These are phyloP conservation scores for Ophiocordyceps camponoti-floridani DNA, from an alignment of 2,329 filamentous ascomycete species.

Conservation along the genomic window DNA sequence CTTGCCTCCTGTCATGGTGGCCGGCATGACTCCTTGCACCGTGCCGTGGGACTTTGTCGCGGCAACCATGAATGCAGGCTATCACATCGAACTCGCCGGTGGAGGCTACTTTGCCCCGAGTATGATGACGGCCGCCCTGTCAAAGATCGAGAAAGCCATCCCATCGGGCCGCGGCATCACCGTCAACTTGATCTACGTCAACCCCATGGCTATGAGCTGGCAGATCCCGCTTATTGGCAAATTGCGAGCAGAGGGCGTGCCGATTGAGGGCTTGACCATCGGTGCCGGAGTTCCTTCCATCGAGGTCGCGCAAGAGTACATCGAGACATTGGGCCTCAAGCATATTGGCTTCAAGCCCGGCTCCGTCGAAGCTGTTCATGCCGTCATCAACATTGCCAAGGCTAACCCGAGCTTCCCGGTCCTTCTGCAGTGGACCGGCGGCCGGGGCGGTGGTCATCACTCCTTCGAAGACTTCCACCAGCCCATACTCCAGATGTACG, in stretches of 20 bases:
- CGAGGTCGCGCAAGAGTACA: constrained; percentile 85
- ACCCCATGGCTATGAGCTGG: constrained; percentile 78
- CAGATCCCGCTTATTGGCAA: constrained; percentile 73
- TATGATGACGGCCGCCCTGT: constrained; percentile 65
- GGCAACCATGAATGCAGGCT: constrained; percentile 87
- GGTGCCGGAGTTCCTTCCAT: constrained; percentile 88
- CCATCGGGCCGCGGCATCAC: constrained; percentile 75
- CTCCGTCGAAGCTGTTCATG: constrained; percentile 72
- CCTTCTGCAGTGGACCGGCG: constrained; percentile 87
- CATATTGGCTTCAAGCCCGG: constrained; percentile 92
- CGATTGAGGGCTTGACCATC: constrained; percentile 82
- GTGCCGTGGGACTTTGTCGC: constrained; percentile 85
- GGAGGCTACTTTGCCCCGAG: constrained; percentile 78
- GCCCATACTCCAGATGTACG: constrained; percentile 81
- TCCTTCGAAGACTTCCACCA: constrained; percentile 93
- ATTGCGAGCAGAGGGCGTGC: constrained; percentile 68
- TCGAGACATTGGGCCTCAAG: constrained; percentile 79
- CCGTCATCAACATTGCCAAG: constrained; percentile 82
- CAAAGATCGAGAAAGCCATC: constrained; percentile 70
- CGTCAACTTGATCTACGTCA: constrained; percentile 82
- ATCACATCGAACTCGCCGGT: constrained; percentile 78
- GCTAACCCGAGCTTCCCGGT: constrained; percentile 91
- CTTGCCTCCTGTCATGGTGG: constrained; percentile 73
- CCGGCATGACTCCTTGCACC: constrained; percentile 84
- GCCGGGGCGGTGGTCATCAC: constrained; percentile 84